Percentiles rank a stretch among this genome's conserved stretches.
These are phyloP conservation scores for Rhodotorula sp. DNA, from an alignment of 1,284 basidiomycete genomes.

Conservation along the genomic window DNA sequence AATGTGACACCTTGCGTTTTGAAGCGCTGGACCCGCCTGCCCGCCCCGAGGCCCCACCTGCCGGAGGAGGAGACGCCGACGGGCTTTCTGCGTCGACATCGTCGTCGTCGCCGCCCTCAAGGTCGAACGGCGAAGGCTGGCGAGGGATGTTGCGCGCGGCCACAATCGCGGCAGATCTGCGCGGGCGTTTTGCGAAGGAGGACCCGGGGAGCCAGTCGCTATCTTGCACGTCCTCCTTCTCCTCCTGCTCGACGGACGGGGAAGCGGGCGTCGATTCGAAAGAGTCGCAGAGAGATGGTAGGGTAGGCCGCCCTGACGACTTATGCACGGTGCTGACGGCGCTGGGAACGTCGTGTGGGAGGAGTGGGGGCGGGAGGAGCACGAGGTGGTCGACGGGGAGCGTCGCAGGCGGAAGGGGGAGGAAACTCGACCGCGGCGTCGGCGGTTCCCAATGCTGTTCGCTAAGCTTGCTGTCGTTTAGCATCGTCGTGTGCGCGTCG, in stretches of 20 bases:
- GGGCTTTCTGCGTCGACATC: background rate
- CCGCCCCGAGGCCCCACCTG: background rate
- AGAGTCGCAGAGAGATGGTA: background rate
- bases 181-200: constrained; percentile 18
- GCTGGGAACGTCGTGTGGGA: background rate
- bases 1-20: constrained; percentile 76
- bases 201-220: background rate
- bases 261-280: background rate
- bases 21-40: constrained; percentile 47
- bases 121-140: constrained; percentile 27
- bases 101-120: constrained; percentile 1
- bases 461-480: background rate
- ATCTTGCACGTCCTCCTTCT: background rate
- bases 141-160: constrained; percentile 29
- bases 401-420: constrained; percentile 10
- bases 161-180: constrained; percentile 23
- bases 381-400: constrained; percentile 33
- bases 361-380: constrained; percentile 21
- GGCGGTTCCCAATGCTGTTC: constrained; percentile 10
- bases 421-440: constrained; percentile 21
- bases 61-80: background rate
- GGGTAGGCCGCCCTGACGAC: background rate
- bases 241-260: background rate
- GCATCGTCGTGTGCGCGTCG: background rate
- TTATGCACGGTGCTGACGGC: no score